Evolutionary conservation across 257 asterid species (phyloP), one percentile per base, ranked within the genome.

Genomic region (Solanum boliviense): DNA sequence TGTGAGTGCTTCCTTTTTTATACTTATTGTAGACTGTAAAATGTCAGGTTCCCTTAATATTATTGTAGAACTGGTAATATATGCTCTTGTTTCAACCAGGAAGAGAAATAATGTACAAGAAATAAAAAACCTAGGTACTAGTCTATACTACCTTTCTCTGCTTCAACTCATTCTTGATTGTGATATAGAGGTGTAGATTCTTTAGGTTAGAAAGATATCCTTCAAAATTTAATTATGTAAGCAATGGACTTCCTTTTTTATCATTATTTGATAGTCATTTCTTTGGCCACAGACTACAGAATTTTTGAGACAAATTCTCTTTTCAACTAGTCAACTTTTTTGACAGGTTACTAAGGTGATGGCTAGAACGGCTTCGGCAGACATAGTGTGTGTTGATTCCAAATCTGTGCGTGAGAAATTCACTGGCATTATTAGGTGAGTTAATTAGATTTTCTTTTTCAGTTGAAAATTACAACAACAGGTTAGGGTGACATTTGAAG

Each of bases 291-390:
- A 74, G 48, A 21, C 48, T 41, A 16, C 85, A 79, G 13, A 27
- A 15, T 79, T 76, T 79, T 79, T 12, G 23, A 79, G 41, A 81
- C 1, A 10, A 46, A 3, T 31, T 81, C 85, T 81, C 65, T 15
- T 81, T 29, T 27, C 13, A 81, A 3, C 29, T 46, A 46, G 23
- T 18, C 44, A 83, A 31, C 52, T 87, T 67, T 7, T 85, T 56
- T 90, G 90, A 38, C 92, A 97, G 99, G 93, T 97, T 72, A 97
- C 98, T 16, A 97, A 94, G 86, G 99, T 95, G 90, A 97, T 97
- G 99, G 92, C 98, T 39, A 94, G 93, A 91, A 93, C 94, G 93
- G 98, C 98, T 88, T 92, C 98, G 2, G 95, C 93, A 20, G 98
- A 95, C 91, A 95, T 97, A 85, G 90, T 95, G 90, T 95, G 99